Evolutionary conservation across 1,139 yeast species (phyloP), one percentile per base, ranked within the genome.

Genomic region (Hyphopichia fennica): DNA sequence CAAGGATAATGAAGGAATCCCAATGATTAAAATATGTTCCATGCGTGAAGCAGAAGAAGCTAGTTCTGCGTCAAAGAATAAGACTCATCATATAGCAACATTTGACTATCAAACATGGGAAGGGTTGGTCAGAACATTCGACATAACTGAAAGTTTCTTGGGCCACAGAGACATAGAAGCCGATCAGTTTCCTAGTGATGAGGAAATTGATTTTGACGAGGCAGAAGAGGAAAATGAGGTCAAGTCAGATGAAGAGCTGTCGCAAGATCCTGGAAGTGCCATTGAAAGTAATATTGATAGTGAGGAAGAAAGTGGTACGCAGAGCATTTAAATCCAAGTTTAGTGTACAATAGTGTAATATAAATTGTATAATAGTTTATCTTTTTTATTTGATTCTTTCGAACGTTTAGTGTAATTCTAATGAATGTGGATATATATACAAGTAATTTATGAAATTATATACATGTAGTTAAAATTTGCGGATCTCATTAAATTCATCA

Each of bases 31-130:
- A 22, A 45, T 46, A 19, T 63, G 54, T 1, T 41, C 48, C 4
- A 49, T 51, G 5, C 42, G 48, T 23, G 60, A 56, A 37, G 49
- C 39, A 43, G 46, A 45, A 40, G 35, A 45, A 36, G 37, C 52
- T 35, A 35, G 60, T 50, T 45, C 57, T 43, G 55, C 51, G 38
- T 39, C 41, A 17, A 50, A 49, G 57, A 53, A 51, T 42, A 42
- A 77, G 10, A 69, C 69, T 37, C 96, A 88, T 60, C 79, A 85
- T 45, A 84, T 89, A 16, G 85, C 91, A 37, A 81, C 84, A 35
- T 63, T 89, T 52, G 87, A 86, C 51, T 75, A 80, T 54, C 68
- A 63, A 1, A 77, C 87, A 0, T 88, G 96, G 95, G 49, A 65
- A 44, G 62, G 63, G 18, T 58, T 86, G 39, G 72, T 85, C 1